These are phyloP conservation scores for Trametes elegans DNA, from an alignment of 768 basidiomycete species.

Conservation along the genomic window DNA sequence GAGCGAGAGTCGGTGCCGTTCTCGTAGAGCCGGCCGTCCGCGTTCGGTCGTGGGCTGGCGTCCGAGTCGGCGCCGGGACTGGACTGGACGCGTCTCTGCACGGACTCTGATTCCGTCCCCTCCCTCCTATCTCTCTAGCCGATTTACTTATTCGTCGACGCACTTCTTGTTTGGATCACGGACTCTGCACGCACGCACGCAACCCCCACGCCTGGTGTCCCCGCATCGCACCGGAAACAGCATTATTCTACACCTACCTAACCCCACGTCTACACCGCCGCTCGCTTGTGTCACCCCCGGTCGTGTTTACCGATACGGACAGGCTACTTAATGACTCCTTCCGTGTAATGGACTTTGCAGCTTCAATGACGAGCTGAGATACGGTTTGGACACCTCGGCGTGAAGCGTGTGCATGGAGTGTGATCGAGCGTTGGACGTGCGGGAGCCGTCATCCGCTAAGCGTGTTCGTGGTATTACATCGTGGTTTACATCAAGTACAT, in stretches of 20 bases:
- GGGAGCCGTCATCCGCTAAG: too few relatives aligned
- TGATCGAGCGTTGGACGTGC: background rate
- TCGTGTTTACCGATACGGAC: background rate
- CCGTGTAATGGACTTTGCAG: background rate
- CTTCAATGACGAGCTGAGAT: too few relatives aligned
- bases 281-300: constrained; percentile 2
- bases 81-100: background rate
- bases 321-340: constrained; percentile 9
- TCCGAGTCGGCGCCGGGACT: background rate
- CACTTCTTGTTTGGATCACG: constrained; percentile 2
- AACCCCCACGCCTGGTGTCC: background rate
- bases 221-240: too few relatives aligned
- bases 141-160: background rate
- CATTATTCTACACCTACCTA: background rate
- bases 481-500: background rate
- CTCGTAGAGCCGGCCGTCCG: too few relatives aligned
- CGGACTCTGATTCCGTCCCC: background rate
- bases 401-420: too few relatives aligned
- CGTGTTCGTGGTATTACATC: too few relatives aligned
- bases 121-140: background rate
- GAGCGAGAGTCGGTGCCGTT: background rate
- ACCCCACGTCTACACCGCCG: background rate
- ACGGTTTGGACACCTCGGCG: too few relatives aligned
- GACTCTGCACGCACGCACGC: background rate
- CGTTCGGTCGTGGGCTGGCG: background rate